Evolutionary conservation across 2,329 filamentous ascomycete species (phyloP), one percentile per base, ranked within the genome.

Genomic region (Juglanconis oblonga): DNA sequence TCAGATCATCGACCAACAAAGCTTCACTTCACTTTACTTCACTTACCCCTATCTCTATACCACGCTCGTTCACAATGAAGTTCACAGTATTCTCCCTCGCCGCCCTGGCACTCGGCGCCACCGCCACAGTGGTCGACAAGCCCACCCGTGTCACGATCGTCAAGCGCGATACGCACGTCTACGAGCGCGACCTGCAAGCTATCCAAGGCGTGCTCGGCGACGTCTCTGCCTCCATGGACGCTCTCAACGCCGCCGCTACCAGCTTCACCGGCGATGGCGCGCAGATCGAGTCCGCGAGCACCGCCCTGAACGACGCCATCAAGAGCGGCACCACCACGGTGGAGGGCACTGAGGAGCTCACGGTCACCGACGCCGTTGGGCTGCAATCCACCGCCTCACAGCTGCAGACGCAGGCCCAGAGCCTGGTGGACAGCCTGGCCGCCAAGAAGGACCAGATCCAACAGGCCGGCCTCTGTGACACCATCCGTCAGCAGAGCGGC

Each of bases 181-280:
- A 59, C 14, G 36, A 56, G 42, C 60, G 60, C 38, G 57, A 61
- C 48, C 86, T 87, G 4, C 83, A 84, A 24, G 82, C 80, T 45
- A 81, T 81, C 67, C 88, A 86, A 5, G 85, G 74, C 65, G 82
- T 81, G 45, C 79, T 86, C 66, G 85, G 84, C 31, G 81, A 76
- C 47, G 74, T 79, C 57, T 73, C 81, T 66, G 59, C 66, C 9
- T 59, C 62, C 5, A 61, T 67, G 2, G 48, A 67, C 0, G 65
- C 70, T 4, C 58, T 63, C 10, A 67, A 70, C 29, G 65, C 62
- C 0, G 64, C 65, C 9, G 64, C 67, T 0, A 63, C 70, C 3
- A 55, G 62, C 11, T 65, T 67, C 17, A 72, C 68, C 32, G 70
- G 69, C 52, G 67, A 73, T 33, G 68, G 67, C 2, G 65, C 66